Evolutionary conservation across 176 grass and related monocot genomes (phyloP).

Genomic region (Musa acuminata): DNA sequence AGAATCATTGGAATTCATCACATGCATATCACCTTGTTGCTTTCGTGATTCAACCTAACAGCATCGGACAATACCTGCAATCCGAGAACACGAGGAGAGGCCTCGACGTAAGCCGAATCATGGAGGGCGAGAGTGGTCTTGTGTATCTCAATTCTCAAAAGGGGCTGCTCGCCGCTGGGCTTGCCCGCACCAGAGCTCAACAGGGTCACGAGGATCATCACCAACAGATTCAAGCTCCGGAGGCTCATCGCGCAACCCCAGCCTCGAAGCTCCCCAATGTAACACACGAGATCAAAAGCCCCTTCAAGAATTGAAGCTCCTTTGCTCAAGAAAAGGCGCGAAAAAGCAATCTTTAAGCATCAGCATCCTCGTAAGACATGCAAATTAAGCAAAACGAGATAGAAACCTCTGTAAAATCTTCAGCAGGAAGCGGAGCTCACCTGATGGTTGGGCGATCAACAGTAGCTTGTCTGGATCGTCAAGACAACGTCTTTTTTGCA

Average conservation of each 20-base stretch:
- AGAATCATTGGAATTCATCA: no score
- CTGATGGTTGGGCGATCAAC: no score
- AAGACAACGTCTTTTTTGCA: no score
- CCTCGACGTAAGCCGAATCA: slow-evolving; percentile 42
- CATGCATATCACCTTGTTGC: no score
- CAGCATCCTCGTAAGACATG: no score
- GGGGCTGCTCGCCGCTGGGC: slow-evolving; percentile 43
- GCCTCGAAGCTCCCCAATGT: background rate
- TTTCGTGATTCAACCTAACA: background rate
- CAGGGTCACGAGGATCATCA: background rate
- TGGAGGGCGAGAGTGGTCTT: slow-evolving; percentile 35
- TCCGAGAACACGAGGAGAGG: slow-evolving; percentile 49
- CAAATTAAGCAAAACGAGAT: no score
- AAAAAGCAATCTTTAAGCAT: no score
- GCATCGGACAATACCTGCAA: slow-evolving; percentile 33
- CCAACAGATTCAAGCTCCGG: background rate
- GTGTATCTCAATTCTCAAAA: slow-evolving; percentile 70
- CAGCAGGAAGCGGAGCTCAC: no score
- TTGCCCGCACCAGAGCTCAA: background rate
- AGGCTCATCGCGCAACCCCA: background rate
- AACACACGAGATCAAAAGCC: background rate
- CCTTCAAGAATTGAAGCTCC: background rate
- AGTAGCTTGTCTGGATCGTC: no score
- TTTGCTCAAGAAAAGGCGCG: no score
- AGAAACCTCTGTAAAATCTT: no score